Conservation (phyloP, 176 grass and related monocot genomes). For the Carex parvula region DNA sequence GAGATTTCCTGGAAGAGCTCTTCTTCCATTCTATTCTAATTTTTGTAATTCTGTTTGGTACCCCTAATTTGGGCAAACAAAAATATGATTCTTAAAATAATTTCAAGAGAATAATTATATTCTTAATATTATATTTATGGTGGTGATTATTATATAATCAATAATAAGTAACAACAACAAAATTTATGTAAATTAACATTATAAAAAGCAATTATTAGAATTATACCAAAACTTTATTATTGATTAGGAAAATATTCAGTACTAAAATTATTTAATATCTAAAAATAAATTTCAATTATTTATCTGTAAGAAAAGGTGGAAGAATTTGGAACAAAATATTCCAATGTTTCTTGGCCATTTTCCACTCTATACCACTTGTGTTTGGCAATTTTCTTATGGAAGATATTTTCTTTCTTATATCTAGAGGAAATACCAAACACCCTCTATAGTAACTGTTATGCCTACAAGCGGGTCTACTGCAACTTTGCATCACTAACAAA, state of each 20-base stretch:
- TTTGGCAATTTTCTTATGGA: background rate
- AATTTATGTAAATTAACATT: too few species aligned
- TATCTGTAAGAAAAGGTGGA: too few species aligned
- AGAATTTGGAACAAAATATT: background rate
- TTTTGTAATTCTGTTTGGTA: background rate
- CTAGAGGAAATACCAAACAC: background rate
- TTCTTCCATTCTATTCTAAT: background rate
- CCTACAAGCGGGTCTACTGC: background rate
- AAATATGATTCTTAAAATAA: background rate
- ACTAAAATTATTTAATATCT: background rate
- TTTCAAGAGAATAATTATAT: too few species aligned
- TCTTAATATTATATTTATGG: too few species aligned
- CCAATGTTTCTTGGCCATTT: background rate
- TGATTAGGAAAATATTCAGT: background rate
- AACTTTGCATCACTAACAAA: background rate
- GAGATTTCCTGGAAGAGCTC: background rate
- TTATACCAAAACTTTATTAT: background rate
- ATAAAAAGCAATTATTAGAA: background rate
- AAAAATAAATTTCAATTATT: background rate
- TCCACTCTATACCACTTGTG: background rate
- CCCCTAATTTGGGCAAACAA: background rate
- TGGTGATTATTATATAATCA: too few species aligned
- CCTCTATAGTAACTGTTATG: background rate
- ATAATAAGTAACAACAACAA: too few species aligned
- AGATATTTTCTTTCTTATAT: background rate